phyloP scores from a whole-genome alignment of 2,329 filamentous ascomycete species.

The Penicillium italicum region DNA sequence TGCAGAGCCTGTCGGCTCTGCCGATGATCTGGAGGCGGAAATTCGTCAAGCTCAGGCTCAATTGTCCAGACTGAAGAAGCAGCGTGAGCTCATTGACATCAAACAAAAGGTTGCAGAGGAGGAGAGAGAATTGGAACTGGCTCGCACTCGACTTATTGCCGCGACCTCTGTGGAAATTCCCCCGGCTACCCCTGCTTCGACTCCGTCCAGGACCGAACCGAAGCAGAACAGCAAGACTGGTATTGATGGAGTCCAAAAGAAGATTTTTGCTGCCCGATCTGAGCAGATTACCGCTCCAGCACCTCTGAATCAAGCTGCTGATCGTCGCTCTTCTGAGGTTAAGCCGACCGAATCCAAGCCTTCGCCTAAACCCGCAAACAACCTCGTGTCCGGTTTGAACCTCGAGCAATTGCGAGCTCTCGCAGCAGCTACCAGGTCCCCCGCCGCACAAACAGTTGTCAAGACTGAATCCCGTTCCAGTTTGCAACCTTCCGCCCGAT shows the following conservation, averaged over 20 bases:
- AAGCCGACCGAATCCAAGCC: neutral
- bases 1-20: neutral
- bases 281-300: neutral
- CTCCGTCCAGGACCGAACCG: neutral
- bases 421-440: slow-evolving; percentile 7
- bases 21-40: slow-evolving; percentile 6
- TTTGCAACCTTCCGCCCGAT: neutral
- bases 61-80: slow-evolving; percentile 4
- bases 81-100: slow-evolving; percentile 11
- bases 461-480: neutral
- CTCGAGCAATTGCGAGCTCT: slow-evolving; percentile 5
- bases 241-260: slow-evolving; percentile 1
- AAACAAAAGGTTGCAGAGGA: slow-evolving; percentile 10
- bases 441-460: neutral
- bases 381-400: neutral
- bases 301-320: neutral
- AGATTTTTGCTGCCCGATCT: neutral
- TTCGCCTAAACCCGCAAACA: neutral
- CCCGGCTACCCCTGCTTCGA: neutral
- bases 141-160: slow-evolving; percentile 3
- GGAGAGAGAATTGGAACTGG: neutral
- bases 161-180: neutral
- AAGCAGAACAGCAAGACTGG: neutral
- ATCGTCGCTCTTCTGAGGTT: neutral
- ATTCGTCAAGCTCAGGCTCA: slow-evolving; percentile 8